Evolutionary conservation across 2,329 filamentous ascomycete genomes (phyloP), one percentile per base, ranked within the genome.

Genomic region (Sporothrix inflata): DNA sequence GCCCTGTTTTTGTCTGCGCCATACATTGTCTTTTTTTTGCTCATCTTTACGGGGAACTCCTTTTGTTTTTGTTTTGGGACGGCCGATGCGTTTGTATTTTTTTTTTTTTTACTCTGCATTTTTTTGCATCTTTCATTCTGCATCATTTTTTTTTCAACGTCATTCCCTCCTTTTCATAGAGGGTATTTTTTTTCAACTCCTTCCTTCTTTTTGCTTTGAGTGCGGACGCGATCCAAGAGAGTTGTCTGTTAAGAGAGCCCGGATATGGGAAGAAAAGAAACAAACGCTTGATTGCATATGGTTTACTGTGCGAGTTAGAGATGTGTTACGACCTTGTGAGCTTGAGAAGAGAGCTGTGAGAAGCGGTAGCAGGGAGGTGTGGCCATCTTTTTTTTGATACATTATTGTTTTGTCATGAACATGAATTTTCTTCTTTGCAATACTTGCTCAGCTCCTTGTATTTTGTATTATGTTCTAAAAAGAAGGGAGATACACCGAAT

Each of bases 151-250:
- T 67, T 3, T 40, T n/a, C n/a, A 30, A 16, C 45, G 4, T 51
- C 19, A 21, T 38, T n/a, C 24, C 6, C 27, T 21, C 45, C 5
- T 21, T 4, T 67, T n/a, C n/a, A 40, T 21, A 40, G 30, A 42
- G 57, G 57, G 34, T 42, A 51, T 14, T 12, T 19, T 67, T 67
- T 8, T 68, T 66, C 60, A 68, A n/a, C 45, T 45, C 27, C 45
- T 57, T 51, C 40, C n/a, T 42, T 24, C 12, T 30, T 66, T n/a
- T 2, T 47, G 21, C 14, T 34, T 49, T 49, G 8, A 8, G 21
- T 45, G 12, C 60, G 38, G 7, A 16, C 14, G 38, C n/a, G 60
- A 16, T 19, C 21, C 12, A n/a, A 63, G 4, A n/a, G n/a, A 63
- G 34, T 21, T 42, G 38, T 45, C 60, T 65, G 2, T 40, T 11